These are phyloP conservation scores for Chrysopogon serrulatus DNA, from an alignment of 176 grass and related monocot genomes.

Conservation along the genomic window DNA sequence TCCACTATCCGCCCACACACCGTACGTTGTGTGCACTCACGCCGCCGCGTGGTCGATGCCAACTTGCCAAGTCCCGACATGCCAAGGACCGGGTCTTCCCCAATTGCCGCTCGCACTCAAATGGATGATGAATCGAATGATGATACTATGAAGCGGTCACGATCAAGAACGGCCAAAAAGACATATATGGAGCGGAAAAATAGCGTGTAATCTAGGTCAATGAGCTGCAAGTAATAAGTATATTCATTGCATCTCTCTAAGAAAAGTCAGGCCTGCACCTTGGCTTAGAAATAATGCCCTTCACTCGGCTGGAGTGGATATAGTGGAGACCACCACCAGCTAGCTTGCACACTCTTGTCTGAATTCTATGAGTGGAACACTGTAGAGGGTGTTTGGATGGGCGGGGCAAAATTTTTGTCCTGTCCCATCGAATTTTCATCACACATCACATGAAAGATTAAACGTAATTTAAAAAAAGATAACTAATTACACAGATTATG, in stretches of 20 bases:
- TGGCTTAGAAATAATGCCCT: not conserved
- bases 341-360: not conserved
- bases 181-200: too few species aligned
- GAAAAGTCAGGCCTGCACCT: not conserved
- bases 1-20: too few species aligned
- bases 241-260: not conserved
- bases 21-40: not conserved
- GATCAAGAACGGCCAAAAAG: not conserved
- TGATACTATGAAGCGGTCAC: not conserved
- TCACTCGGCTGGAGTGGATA: not conserved
- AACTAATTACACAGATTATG: too few species aligned
- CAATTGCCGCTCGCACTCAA: not conserved
- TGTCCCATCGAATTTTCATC: too few species aligned
- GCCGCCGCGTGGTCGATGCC: not conserved
- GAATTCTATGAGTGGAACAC: not conserved
- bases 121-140: too few species aligned
- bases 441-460: too few species aligned
- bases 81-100: not conserved
- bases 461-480: too few species aligned
- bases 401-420: too few species aligned
- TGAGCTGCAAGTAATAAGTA: not conserved
- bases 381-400: too few species aligned
- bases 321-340: not conserved
- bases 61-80: not conserved
- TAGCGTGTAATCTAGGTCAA: not conserved